These are phyloP conservation scores for Curvularia sp. DNA, from an alignment of 2,329 filamentous ascomycete genomes.

Conservation along the genomic window DNA sequence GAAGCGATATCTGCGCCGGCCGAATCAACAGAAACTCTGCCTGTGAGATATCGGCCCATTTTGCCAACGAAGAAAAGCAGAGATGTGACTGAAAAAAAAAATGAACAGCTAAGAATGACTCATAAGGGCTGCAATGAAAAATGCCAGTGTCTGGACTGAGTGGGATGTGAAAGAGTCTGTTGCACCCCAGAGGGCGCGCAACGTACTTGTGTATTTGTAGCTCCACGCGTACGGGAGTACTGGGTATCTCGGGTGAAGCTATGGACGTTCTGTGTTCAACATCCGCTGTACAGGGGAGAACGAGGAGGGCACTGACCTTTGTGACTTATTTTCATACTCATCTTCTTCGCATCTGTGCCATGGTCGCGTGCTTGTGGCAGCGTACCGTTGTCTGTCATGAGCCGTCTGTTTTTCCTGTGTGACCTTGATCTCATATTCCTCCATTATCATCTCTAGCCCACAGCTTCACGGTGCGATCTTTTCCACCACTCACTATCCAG, in stretches of 20 bases:
- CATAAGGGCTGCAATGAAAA: slow-evolving; percentile 6
- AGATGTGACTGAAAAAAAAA: slow-evolving; percentile 8
- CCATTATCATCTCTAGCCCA: slow-evolving; percentile 77
- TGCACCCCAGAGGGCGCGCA: slow-evolving; percentile 4
- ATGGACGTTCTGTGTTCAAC: slow-evolving; percentile 23
- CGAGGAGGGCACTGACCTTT: slow-evolving; percentile 23
- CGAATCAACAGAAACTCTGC: slow-evolving; percentile 4
- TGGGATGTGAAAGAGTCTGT: slow-evolving; percentile 3
- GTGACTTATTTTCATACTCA: slow-evolving; percentile 9
- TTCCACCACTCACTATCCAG: slow-evolving; percentile 94
- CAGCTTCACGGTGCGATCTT: slow-evolving; percentile 93
- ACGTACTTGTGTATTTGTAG: slow-evolving; percentile 17
- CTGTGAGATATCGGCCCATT: slow-evolving; percentile 9
- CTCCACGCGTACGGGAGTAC: slow-evolving; percentile 18
- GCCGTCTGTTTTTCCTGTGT: slow-evolving; percentile 1
- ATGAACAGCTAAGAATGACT: slow-evolving; percentile 7
- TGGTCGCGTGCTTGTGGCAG: slow-evolving; percentile 3
- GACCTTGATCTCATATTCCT: slow-evolving; percentile 38
- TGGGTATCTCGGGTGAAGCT: slow-evolving; percentile 31
- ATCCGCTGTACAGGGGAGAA: slow-evolving; percentile 15
- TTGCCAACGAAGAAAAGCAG: not conserved
- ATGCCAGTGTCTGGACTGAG: slow-evolving; percentile 3
- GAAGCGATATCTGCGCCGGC: slow-evolving; percentile 1
- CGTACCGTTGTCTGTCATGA: not conserved
- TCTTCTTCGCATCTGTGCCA: slow-evolving; percentile 7